Percentiles rank a stretch among this genome's conserved stretches.
Conservation (phyloP, 164 flowering plant genomes). For the Magnolia changhungtana region DNA sequence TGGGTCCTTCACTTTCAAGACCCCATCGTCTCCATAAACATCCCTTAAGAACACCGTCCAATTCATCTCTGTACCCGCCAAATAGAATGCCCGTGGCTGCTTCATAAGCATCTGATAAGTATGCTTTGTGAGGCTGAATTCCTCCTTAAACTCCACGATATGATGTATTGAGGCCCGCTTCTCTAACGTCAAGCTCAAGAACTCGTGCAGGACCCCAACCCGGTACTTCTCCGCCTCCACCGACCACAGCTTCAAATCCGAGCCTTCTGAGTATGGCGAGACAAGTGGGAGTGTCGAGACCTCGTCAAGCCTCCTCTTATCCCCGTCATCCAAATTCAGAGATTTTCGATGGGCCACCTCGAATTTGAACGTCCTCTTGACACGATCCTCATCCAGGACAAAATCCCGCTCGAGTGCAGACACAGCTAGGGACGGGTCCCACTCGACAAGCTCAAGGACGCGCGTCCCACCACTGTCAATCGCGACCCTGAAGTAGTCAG, state of each 20-base stretch:
- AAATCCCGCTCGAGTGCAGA: slow-evolving; percentile 75
- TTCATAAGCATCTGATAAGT: slow-evolving; percentile 52
- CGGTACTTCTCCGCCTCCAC: slow-evolving; percentile 85
- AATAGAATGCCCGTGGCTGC: slow-evolving; percentile 18
- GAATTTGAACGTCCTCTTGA: slow-evolving; percentile 62
- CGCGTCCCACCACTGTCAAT: slow-evolving; percentile 64
- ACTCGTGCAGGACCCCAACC: slow-evolving; percentile 78
- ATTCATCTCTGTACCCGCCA: slow-evolving; percentile 38
- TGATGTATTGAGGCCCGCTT: slow-evolving; percentile 84
- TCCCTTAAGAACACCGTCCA: slow-evolving; percentile 87
- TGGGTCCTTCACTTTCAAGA: slow-evolving; percentile 20
- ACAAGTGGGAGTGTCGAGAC: slow-evolving; percentile 79
- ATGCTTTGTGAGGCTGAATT: slow-evolving; percentile 80
- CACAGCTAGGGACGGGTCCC: slow-evolving; percentile 80
- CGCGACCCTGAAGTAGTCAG: slow-evolving; percentile 53
- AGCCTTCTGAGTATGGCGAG: slow-evolving; percentile 87
- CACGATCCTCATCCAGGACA: slow-evolving; percentile 70
- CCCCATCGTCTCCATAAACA: slow-evolving; percentile 44
- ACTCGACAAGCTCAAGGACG: slow-evolving; percentile 67
- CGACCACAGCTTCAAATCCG: slow-evolving; percentile 58
- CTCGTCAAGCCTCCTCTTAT: slow-evolving; percentile 55
- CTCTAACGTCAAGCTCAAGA: slow-evolving; percentile 90
- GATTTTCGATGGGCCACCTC: slow-evolving; percentile 51
- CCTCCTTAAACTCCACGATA: slow-evolving; percentile 53
- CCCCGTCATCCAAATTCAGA: slow-evolving; percentile 70